phyloP scores from a whole-genome alignment of 139 green algal genomes.

The Klebsormidium nitens region DNA sequence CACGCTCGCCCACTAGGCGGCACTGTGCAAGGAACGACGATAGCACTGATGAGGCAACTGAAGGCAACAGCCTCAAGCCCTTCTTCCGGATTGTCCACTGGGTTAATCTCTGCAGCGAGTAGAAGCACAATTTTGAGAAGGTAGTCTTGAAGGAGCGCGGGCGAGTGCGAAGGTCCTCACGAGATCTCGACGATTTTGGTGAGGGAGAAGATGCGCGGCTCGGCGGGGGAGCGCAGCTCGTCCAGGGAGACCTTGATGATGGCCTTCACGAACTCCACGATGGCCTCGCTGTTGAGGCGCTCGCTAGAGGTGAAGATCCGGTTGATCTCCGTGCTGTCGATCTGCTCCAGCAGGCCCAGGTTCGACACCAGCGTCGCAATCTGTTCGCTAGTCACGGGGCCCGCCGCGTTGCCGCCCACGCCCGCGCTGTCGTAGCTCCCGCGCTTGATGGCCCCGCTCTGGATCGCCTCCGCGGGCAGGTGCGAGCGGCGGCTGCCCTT shows the following conservation, averaged over 20 bases:
- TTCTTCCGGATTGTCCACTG: too few relatives aligned
- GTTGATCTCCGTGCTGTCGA: constrained; percentile 33
- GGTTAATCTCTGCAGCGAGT: constrained; percentile 3
- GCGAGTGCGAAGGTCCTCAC: constrained; percentile 14
- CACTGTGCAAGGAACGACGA: too few relatives aligned
- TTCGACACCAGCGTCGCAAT: constrained; percentile 35
- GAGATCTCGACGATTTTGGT: constrained; percentile 95
- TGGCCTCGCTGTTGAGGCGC: constrained; percentile 73
- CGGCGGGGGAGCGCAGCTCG: constrained; percentile 58
- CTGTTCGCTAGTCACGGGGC: constrained; percentile 22
- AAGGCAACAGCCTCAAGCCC: too few relatives aligned
- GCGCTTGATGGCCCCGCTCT: not conserved
- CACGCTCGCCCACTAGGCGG: too few relatives aligned
- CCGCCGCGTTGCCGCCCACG: constrained; percentile 18
- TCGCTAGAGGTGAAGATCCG: constrained; percentile 57
- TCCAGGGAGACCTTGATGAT: constrained; percentile 60
- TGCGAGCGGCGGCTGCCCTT: not conserved
- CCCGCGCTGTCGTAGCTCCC: constrained; percentile 36
- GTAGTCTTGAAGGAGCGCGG: too few relatives aligned
- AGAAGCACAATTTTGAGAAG: constrained; percentile 11
- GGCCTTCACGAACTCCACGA: constrained; percentile 85
- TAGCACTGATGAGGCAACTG: too few relatives aligned
- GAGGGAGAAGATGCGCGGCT: constrained; percentile 82
- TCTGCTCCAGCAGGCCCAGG: constrained; percentile 33
- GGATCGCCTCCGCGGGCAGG: not conserved